A percentile compares a stretch with the other conserved stretches of the same genome.
Conservation (phyloP, 805 yeast species). For the Saccharomyces mikatae region DNA sequence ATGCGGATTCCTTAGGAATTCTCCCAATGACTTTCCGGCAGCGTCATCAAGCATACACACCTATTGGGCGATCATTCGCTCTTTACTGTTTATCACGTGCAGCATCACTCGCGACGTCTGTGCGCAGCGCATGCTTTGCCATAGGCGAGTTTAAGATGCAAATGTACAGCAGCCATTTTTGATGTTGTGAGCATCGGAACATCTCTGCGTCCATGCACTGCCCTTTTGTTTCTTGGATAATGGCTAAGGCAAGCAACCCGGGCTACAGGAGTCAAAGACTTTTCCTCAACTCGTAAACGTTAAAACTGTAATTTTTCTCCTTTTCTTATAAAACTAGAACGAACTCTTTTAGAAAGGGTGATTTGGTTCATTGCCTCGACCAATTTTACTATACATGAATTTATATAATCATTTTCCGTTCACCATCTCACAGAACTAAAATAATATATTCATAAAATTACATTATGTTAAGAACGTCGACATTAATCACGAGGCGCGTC, state of each 20-base stretch:
- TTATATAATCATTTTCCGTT: background rate
- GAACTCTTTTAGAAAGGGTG: background rate
- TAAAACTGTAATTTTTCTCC: background rate
- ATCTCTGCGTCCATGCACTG: background rate
- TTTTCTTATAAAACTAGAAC: background rate
- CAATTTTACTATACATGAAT: background rate
- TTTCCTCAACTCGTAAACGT: background rate
- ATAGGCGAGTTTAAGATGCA: background rate
- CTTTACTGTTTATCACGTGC: background rate
- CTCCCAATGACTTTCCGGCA: background rate
- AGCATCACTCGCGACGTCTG: background rate
- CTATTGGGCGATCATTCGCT: background rate
- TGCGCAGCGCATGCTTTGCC: background rate
- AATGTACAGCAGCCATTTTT: background rate
- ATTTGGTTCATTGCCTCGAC: background rate
- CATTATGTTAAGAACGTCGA: conserved; percentile 13
- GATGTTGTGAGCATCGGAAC: conserved; percentile 1
- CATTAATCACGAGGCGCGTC: conserved; percentile 1
- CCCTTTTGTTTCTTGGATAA: background rate
- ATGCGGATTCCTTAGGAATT: background rate
- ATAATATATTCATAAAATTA: background rate
- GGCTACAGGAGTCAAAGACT: background rate
- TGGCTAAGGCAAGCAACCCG: background rate
- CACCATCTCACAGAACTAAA: background rate
- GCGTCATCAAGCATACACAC: background rate